Percentiles rank a stretch among this genome's conserved stretches.
These are phyloP conservation scores for Lycium barbarum DNA, from an alignment of 257 asterid genomes.

Conservation along the genomic window DNA sequence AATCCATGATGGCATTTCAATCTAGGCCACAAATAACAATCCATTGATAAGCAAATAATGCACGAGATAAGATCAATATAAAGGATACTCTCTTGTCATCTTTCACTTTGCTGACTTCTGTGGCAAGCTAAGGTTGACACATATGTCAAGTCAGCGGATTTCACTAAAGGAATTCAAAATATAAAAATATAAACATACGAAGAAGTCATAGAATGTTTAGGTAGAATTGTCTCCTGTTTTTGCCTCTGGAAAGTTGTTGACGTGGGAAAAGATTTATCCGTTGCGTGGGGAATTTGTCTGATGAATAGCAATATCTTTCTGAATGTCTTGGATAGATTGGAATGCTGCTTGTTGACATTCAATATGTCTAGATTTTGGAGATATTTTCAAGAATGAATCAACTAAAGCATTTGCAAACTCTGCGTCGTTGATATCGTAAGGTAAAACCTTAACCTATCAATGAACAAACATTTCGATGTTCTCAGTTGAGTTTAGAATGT, in stretches of 20 bases:
- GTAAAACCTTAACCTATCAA: constrained; percentile 72
- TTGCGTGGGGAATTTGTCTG: constrained; percentile 35
- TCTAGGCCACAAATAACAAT: not conserved
- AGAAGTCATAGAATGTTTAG: not conserved
- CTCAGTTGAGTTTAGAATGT: not conserved
- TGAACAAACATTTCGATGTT: constrained; percentile 31
- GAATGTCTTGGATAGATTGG: constrained; percentile 49
- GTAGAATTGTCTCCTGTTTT: constrained; percentile 65
- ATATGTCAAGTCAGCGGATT: not conserved
- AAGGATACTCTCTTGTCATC: not conserved
- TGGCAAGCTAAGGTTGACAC: constrained; percentile 24
- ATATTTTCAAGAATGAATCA: constrained; percentile 78
- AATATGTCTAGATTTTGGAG: constrained; percentile 36
- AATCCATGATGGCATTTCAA: not conserved
- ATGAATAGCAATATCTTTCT: constrained; percentile 44
- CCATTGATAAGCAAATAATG: not conserved
- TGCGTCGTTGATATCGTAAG: constrained; percentile 74
- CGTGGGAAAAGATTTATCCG: constrained; percentile 50
- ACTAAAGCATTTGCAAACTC: constrained; percentile 87
- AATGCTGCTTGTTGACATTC: constrained; percentile 39
- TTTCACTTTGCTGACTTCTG: constrained; percentile 11
- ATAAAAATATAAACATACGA: not conserved
- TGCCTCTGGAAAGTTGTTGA: constrained; percentile 82
- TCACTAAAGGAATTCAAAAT: not conserved
- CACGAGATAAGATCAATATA: not conserved